Evolutionary conservation across 2,329 filamentous ascomycete species (phyloP).

Genomic region (Alternaria atra): DNA sequence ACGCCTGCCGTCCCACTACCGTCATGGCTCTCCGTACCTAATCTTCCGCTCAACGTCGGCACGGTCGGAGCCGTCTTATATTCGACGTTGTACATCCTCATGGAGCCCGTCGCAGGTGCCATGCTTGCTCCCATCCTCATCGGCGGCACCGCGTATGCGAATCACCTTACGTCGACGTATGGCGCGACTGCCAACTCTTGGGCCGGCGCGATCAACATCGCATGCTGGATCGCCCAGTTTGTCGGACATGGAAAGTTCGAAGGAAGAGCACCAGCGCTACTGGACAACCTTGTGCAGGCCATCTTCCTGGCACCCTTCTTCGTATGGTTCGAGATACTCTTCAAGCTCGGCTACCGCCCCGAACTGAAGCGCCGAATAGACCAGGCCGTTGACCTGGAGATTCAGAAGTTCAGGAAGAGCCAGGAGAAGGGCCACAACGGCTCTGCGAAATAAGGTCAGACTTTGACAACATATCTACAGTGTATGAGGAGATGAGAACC

Average conservation of each 20-base stretch:
- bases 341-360: constrained; percentile 87
- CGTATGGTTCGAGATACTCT: constrained; percentile 94
- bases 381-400: constrained; percentile 76
- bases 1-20: constrained; percentile 64
- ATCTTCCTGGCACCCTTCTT: constrained; percentile 94
- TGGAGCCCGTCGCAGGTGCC: constrained; percentile 91
- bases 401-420: constrained; percentile 73
- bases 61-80: constrained; percentile 70
- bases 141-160: constrained; percentile 75
- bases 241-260: constrained; percentile 91
- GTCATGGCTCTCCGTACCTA: constrained; percentile 61
- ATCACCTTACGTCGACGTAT: constrained; percentile 74
- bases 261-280: constrained; percentile 82
- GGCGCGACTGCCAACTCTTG: constrained; percentile 68
- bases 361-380: constrained; percentile 85
- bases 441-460: constrained; percentile 26
- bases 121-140: constrained; percentile 80
- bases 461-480: not conserved
- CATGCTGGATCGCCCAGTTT: constrained; percentile 89
- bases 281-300: constrained; percentile 92
- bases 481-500: not conserved
- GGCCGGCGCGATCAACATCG: constrained; percentile 73
- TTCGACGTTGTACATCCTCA: constrained; percentile 82
- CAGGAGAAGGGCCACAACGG: constrained; percentile 58
- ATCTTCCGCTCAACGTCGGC: constrained; percentile 68